phyloP scores from a whole-genome alignment of 2,329 filamentous ascomycete genomes.

The Claviceps purpurea region DNA sequence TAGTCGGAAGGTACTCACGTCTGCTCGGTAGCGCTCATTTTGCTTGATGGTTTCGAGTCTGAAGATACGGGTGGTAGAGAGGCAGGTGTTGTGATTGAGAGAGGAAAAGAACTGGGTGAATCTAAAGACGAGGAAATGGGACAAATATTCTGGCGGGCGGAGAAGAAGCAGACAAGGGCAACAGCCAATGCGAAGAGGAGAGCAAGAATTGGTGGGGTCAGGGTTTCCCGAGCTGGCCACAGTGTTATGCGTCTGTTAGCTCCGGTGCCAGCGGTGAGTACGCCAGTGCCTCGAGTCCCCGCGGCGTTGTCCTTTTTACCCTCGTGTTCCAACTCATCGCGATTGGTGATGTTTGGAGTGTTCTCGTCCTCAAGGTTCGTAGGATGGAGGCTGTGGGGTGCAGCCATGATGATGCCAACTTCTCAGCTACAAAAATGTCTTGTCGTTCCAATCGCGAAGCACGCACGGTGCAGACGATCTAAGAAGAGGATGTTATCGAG shows the following conservation, averaged over 20 bases:
- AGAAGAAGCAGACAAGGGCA: slow-evolving; percentile 14
- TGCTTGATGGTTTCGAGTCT: slow-evolving; percentile 23
- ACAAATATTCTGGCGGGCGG: slow-evolving; percentile 6
- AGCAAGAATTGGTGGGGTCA: slow-evolving; percentile 30
- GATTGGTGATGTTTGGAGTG: slow-evolving; percentile 4
- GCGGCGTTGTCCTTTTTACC: not conserved
- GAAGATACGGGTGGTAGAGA: slow-evolving; percentile 16
- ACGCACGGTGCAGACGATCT: not conserved
- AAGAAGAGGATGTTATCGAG: not conserved
- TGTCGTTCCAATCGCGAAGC: not conserved
- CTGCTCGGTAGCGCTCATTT: slow-evolving; percentile 65
- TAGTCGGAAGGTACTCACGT: slow-evolving; percentile 48
- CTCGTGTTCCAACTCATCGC: not conserved
- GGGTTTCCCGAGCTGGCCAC: slow-evolving; percentile 23
- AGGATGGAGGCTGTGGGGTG: slow-evolving; percentile 1
- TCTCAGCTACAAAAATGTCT: not conserved
- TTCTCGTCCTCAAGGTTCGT: slow-evolving; percentile 1
- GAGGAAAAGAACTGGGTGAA: slow-evolving; percentile 14
- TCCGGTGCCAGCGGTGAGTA: not conserved
- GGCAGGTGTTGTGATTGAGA: slow-evolving; percentile 10
- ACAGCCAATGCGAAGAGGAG: slow-evolving; percentile 25
- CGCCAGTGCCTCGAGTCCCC: not conserved
- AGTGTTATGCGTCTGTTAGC: not conserved
- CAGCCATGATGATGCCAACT: slow-evolving; percentile 3
- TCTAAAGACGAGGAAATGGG: slow-evolving; percentile 17